phyloP scores from a whole-genome alignment of 352 stramenopile species.

The Globisporangium barbulae region DNA sequence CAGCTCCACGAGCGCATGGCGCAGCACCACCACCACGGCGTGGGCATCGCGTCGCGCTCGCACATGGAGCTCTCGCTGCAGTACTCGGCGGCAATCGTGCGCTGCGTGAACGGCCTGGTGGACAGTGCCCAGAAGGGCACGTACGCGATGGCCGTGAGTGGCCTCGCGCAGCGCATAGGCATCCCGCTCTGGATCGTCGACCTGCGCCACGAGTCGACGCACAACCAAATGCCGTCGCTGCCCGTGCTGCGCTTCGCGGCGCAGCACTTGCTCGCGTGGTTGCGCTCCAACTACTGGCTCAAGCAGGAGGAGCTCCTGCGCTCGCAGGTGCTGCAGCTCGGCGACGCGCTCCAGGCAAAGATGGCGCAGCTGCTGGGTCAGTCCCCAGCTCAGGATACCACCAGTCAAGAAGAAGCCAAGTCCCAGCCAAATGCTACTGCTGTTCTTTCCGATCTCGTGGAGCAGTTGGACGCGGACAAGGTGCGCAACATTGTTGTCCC shows the following conservation, averaged over 20 bases:
- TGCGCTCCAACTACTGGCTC: slow-evolving; percentile 87
- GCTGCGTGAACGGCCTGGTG: slow-evolving; percentile 83
- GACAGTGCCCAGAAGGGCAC: slow-evolving; percentile 75
- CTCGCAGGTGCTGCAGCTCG: slow-evolving; percentile 41
- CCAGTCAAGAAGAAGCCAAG: not conserved
- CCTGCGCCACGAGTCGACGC: slow-evolving; percentile 90
- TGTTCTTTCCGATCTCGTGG: not conserved
- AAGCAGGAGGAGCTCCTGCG: slow-evolving; percentile 57
- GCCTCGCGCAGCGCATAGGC: slow-evolving; percentile 83
- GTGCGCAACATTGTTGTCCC: slow-evolving; percentile 58
- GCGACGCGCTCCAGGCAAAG: slow-evolving; percentile 30
- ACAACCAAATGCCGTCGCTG: slow-evolving; percentile 91
- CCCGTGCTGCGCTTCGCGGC: slow-evolving; percentile 84
- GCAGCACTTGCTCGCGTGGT: slow-evolving; percentile 85
- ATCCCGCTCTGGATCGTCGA: slow-evolving; percentile 93
- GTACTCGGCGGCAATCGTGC: slow-evolving; percentile 61
- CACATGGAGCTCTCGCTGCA: slow-evolving; percentile 77
- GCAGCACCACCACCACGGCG: slow-evolving; percentile 57
- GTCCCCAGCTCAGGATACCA: not conserved
- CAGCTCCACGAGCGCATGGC: slow-evolving; percentile 67
- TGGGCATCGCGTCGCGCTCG: slow-evolving; percentile 68
- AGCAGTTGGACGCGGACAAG: slow-evolving; percentile 42
- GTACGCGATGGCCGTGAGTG: slow-evolving; percentile 74
- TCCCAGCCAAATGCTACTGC: not conserved
- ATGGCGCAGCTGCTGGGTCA: slow-evolving; percentile 19